Base-by-base conservation (phyloP, 331 rosid species). In the Malus hybrid region DNA sequence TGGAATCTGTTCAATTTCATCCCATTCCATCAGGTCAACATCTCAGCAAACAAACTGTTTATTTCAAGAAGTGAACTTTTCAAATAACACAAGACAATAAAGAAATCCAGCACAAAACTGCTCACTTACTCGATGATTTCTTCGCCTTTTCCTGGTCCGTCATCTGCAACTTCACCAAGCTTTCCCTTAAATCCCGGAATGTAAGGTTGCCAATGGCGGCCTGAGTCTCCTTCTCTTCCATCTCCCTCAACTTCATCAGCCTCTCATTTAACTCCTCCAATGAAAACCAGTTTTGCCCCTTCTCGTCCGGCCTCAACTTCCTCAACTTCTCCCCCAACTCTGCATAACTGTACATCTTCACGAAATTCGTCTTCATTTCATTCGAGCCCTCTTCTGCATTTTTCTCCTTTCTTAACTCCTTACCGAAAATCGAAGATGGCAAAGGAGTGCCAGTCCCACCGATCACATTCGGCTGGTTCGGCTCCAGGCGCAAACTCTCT, bases 241-340 rank as follows among this genome's bases (percentile, higher is more conserved):
- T 62, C 48, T 84, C 82, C 81, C 88, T 88, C 73, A 93, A 58
- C 82, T 79, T 84, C 65, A 7, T 56, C 89, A 93, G 76, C 88
- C 97, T 89, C 75, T 85, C 87, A 76, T 65, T 87, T 88, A 93
- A 80, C 74, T 93, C 97, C 32, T 10, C 66, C 65, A 93, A 58
- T 1, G 97, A 87, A 82, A 93, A 91, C 90, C 83, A 78, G 2
- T 68, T 72, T 5, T 71, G 76, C 52, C 76, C 84, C 71, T 72
- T 82, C 18, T 50, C 79, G 3, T 66, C 81, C 4, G 95, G 89
- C 80, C 97, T 86, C 87, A 93, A 62, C 24, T 13, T 34, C 83
- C 66, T 87, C 88, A 91, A 82, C 78, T 79, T 91, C 57, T 71
- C 56, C 44, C 97, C 98, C 85, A 93, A 77, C 3, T 84, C 89